phyloP scores from a whole-genome alignment of 345 rosid genomes.

The Rubroshorea leprosula region DNA sequence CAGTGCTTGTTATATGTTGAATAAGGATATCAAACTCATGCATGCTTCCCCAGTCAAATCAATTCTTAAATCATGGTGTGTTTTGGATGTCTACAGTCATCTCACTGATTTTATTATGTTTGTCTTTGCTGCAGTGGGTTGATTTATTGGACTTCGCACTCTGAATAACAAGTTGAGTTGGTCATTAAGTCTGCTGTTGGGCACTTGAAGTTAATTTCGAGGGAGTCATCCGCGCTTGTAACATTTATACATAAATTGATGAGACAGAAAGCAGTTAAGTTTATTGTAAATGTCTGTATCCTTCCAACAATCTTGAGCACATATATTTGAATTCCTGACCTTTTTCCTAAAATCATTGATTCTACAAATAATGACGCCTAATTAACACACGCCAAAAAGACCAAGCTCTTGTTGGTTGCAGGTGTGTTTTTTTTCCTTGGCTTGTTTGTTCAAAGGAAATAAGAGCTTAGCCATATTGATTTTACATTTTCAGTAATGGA shows the following conservation, averaged over 20 bases:
- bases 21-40: no score
- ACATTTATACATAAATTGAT: slow-evolving; percentile 3
- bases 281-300: slow-evolving; percentile 22
- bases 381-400: no score
- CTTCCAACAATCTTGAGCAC: slow-evolving; percentile 5
- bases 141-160: slow-evolving; percentile 78
- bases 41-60: not conserved
- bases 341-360: no score
- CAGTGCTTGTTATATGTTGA: no score
- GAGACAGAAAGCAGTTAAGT: slow-evolving; percentile 4
- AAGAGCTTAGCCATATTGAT: no score
- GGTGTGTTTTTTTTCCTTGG: no score
- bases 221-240: slow-evolving; percentile 1
- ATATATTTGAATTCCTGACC: no score
- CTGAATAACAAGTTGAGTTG: slow-evolving; percentile 47
- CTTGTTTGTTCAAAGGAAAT: no score
- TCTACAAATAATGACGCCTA: no score
- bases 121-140: slow-evolving; percentile 60
- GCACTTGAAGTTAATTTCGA: slow-evolving; percentile 12
- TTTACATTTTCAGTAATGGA: no score
- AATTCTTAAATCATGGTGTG: not conserved
- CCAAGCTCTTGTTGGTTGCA: no score
- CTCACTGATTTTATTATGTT: not conserved
- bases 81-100: not conserved
- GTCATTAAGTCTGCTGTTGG: not conserved